phyloP scores from a whole-genome alignment of 495 filamentous ascomycete species.

The Neurospora terricola region DNA sequence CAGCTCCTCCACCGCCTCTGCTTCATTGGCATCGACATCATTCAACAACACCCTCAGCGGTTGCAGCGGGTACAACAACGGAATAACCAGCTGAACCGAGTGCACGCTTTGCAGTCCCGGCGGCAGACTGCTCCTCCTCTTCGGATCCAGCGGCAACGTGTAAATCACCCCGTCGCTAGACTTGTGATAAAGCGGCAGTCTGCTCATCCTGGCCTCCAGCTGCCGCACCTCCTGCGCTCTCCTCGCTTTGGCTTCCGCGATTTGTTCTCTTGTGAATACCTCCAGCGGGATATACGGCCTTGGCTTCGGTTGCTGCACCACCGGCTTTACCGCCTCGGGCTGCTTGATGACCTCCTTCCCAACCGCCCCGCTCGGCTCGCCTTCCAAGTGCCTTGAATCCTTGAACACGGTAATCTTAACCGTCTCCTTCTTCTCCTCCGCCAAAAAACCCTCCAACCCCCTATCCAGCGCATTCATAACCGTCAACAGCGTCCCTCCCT shows the following conservation, averaged over 20 bases:
- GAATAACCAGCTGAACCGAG: constrained; percentile 59
- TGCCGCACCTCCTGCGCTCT: constrained; percentile 59
- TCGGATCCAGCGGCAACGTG: constrained; percentile 62
- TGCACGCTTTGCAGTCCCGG: constrained; percentile 51
- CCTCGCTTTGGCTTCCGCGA: constrained; percentile 49
- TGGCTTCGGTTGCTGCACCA: constrained; percentile 14
- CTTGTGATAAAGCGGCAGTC: constrained; percentile 58
- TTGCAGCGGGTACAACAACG: constrained; percentile 63
- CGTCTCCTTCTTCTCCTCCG: constrained; percentile 62
- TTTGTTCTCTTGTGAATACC: constrained; percentile 46
- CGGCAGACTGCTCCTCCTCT: constrained; percentile 52
- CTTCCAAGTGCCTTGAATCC: constrained; percentile 32
- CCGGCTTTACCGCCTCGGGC: constrained; percentile 32
- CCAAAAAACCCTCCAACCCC: constrained; percentile 61
- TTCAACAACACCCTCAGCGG: constrained; percentile 56
- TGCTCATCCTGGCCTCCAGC: constrained; percentile 69
- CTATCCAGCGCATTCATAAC: constrained; percentile 66
- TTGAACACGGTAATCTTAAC: constrained; percentile 68
- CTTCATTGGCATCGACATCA: constrained; percentile 50
- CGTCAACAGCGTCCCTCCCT: constrained; percentile 51
- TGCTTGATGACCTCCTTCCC: constrained; percentile 14
- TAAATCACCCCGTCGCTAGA: constrained; percentile 61
- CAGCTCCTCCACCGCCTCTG: constrained; percentile 49
- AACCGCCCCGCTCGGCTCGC: neutral
- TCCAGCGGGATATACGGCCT: constrained; percentile 28